Percentiles rank a stretch among this genome's conserved stretches.
Conservation (phyloP, 2,329 filamentous ascomycete genomes). For the Monilinia aucupariae region DNA sequence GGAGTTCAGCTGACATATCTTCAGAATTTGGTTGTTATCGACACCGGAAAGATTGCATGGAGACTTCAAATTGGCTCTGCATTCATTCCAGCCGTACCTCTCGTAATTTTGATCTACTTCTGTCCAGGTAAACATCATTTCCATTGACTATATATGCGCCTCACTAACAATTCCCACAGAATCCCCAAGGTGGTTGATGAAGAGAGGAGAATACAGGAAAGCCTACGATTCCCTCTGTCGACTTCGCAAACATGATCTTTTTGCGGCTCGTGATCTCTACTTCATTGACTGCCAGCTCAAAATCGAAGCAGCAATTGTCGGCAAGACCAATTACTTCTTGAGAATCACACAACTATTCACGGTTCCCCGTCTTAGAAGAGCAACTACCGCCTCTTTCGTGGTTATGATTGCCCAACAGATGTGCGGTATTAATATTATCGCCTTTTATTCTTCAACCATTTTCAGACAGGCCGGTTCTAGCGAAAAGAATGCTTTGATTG, state of each 20-base stretch:
- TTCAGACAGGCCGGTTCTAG: conserved; percentile 52
- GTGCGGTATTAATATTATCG: conserved; percentile 57
- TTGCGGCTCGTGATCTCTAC: conserved; percentile 58
- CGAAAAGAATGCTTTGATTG: conserved; percentile 51
- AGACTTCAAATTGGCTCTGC: conserved; percentile 59
- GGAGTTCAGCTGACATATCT: not conserved
- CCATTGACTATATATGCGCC: not conserved
- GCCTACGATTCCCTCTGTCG: conserved; percentile 54
- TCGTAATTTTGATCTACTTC: conserved; percentile 55
- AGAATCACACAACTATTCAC: conserved; percentile 64
- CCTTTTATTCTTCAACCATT: conserved; percentile 66
- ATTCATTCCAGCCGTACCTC: conserved; percentile 55
- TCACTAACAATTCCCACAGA: conserved; percentile 35
- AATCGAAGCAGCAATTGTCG: conserved; percentile 28
- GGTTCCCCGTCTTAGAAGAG: conserved; percentile 62
- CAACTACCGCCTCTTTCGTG: conserved; percentile 68
- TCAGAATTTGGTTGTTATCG: conserved; percentile 41
- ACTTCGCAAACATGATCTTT: conserved; percentile 53
- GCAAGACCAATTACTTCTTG: conserved; percentile 48
- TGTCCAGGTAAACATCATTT: conserved; percentile 42
- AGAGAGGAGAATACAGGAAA: conserved; percentile 40
- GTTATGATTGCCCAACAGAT: conserved; percentile 58
- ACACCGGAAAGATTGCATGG: conserved; percentile 55
- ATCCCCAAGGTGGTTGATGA: conserved; percentile 47
- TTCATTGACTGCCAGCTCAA: conserved; percentile 51